Evolutionary conservation across 1,139 yeast species (phyloP).

Genomic region (Suhomyces panamericanus): DNA sequence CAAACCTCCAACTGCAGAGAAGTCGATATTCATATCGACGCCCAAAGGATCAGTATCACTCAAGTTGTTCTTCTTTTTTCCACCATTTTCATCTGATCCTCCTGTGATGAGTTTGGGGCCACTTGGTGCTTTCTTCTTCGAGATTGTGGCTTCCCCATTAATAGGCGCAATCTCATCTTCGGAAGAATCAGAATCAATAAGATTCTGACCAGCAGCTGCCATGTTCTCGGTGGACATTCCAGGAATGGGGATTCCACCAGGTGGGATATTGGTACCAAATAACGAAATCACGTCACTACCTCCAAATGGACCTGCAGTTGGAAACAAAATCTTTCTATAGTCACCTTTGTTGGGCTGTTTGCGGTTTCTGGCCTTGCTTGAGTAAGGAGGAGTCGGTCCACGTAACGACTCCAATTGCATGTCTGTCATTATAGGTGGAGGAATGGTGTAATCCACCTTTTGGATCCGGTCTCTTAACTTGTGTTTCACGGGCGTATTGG

Average conservation of each 20-base stretch:
- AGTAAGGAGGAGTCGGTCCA: slow-evolving; percentile 17
- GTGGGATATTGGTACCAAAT: slow-evolving; percentile 66
- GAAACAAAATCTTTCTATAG: slow-evolving; percentile 65
- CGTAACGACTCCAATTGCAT: slow-evolving; percentile 27
- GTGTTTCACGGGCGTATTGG: slow-evolving; percentile 53
- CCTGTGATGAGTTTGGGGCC: slow-evolving; percentile 36
- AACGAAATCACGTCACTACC: slow-evolving; percentile 83
- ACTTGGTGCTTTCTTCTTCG: slow-evolving; percentile 26
- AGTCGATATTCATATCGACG: slow-evolving; percentile 89
- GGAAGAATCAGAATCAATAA: slow-evolving; percentile 67
- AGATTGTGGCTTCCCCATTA: slow-evolving; percentile 38
- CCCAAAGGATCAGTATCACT: slow-evolving; percentile 97
- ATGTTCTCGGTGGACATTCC: slow-evolving; percentile 34
- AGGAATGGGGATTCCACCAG: slow-evolving; percentile 47
- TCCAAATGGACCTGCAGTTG: slow-evolving; percentile 98
- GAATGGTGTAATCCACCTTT: slow-evolving; percentile 74
- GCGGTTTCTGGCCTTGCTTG: slow-evolving; percentile 28
- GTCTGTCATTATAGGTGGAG: slow-evolving; percentile 73
- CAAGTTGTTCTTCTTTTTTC: slow-evolving; percentile 60
- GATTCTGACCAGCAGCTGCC: slow-evolving; percentile 53
- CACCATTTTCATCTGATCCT: slow-evolving; percentile 28
- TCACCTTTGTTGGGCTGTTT: slow-evolving; percentile 40
- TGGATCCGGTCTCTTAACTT: slow-evolving; percentile 76
- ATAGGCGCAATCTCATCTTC: slow-evolving; percentile 56
- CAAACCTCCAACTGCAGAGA: slow-evolving; percentile 88